Base-by-base conservation (phyloP, 2,329 filamentous ascomycete species). In the Penicillium hordei region DNA sequence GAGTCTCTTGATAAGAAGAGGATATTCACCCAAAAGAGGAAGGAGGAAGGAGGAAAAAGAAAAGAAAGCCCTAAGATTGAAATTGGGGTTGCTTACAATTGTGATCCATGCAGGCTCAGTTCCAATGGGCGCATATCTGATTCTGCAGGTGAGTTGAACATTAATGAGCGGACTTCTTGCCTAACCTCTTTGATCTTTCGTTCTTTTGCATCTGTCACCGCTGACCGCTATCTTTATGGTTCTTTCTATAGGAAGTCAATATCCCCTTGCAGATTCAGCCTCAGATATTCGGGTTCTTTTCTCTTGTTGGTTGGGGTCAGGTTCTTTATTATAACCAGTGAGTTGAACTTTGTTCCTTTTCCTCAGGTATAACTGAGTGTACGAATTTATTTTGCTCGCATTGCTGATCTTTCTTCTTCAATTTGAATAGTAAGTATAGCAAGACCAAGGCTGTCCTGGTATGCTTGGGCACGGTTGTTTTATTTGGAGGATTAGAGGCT, bases 401-500 rank as follows among this genome's bases (percentile, higher is more conserved):
- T 12, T 44, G 17, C 42, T 44, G 3, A 44, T 44, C 8, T n/a
- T 13, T 4, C 3, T 19, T 15, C 6, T 25, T 29, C n/a, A 13
- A n/a, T 23, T 53, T 25, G 4, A 31, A 60, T 59, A 72, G 70
- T 59, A 49, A 64, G 12, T 62, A 65, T 58, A 82, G 78, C 46
- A 74, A 75, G 2, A 79, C 78, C 76, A 84, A 79, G 56, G 80
- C 81, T 1, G 68, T 73, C 1, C 36, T 76, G 0, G 43, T 79
- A 1, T 81, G 76, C 1, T 36, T 81, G 0, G 69, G 63, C 1
- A 75, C 79, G 1, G 76, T 75, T 3, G 61, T 69, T 2, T 53
- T 77, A 5, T 85, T 85, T 63, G 85, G 76, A 1, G 81, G 82
- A 0, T 68, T 83, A 19, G 83, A 88, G 66, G 73, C 78, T 1